Percentiles rank a stretch among this genome's conserved stretches.
Evolutionary conservation across 1,139 yeast genomes (phyloP).

Genomic region (Sugiyamaella castrensis): DNA sequence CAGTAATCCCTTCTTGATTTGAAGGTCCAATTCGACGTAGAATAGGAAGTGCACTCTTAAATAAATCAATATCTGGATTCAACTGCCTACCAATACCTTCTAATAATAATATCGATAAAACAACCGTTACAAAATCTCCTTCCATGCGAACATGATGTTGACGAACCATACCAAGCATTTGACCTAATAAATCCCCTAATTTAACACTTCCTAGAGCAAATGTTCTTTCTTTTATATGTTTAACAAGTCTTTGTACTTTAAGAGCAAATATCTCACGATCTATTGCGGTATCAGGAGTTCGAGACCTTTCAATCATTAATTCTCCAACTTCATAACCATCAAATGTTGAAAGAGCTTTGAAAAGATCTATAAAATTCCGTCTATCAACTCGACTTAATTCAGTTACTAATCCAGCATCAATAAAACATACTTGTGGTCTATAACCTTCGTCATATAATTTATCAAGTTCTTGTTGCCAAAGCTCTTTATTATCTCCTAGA

Average conservation of each 20-base stretch:
- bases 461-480: constrained; percentile 52
- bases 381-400: constrained; percentile 77
- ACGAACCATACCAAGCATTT: constrained; percentile 86
- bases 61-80: constrained; percentile 87
- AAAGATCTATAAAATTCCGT: constrained; percentile 80
- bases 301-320: constrained; percentile 87
- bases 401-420: constrained; percentile 91
- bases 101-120: constrained; percentile 79
- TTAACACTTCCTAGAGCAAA: constrained; percentile 90
- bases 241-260: constrained; percentile 80
- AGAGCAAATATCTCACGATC: constrained; percentile 81
- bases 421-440: constrained; percentile 82
- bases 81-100: constrained; percentile 95
- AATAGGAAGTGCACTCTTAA: constrained; percentile 92
- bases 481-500: constrained; percentile 39
- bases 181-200: constrained; percentile 85
- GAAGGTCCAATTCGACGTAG: constrained; percentile 76
- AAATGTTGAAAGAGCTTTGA: constrained; percentile 83
- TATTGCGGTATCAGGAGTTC: constrained; percentile 90
- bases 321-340: constrained; percentile 96
- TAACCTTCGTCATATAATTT: constrained; percentile 58
- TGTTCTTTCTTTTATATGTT: constrained; percentile 77
- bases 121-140: constrained; percentile 91
- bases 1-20: constrained; percentile 45
- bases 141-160: constrained; percentile 96